These are phyloP conservation scores for Cryptococcus jaspeensis DNA, from an alignment of 1,284 basidiomycete species.

Conservation along the genomic window DNA sequence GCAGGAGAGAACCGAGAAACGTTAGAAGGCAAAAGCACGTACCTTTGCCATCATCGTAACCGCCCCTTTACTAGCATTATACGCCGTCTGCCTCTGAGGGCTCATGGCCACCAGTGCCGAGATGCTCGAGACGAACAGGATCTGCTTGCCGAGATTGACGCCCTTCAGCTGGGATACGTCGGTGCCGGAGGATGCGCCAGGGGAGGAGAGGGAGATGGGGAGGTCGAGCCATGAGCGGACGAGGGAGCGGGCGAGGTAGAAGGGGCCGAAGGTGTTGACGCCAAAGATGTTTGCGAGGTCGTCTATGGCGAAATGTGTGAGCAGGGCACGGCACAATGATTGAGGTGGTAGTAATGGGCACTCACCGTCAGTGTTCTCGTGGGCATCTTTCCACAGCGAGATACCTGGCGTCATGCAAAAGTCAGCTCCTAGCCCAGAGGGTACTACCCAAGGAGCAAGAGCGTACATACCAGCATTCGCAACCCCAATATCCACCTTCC, in stretches of 20 bases:
- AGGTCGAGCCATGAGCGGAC: constrained; percentile 42
- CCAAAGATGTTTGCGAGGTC: constrained; percentile 40
- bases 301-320: constrained; percentile 19
- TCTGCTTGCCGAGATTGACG: constrained; percentile 41
- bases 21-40: constrained; percentile 5
- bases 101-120: constrained; percentile 47
- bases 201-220: constrained; percentile 15
- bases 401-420: constrained; percentile 23
- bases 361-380: constrained; percentile 44
- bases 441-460: not conserved
- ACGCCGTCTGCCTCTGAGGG: constrained; percentile 48
- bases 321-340: not conserved
- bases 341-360: not conserved
- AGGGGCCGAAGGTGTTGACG: constrained; percentile 45
- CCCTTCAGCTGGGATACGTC: constrained; percentile 6
- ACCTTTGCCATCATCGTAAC: constrained; percentile 48
- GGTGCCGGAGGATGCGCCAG: not conserved
- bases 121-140: constrained; percentile 50
- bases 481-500: constrained; percentile 40
- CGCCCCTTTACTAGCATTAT: constrained; percentile 49
- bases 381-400: constrained; percentile 41
- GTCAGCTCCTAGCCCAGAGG: not conserved
- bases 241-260: constrained; percentile 45
- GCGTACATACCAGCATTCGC: constrained; percentile 30
- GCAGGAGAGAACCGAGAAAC: not conserved